Evolutionary conservation across 768 basidiomycete species (phyloP).

Genomic region (Ramaria rubella): DNA sequence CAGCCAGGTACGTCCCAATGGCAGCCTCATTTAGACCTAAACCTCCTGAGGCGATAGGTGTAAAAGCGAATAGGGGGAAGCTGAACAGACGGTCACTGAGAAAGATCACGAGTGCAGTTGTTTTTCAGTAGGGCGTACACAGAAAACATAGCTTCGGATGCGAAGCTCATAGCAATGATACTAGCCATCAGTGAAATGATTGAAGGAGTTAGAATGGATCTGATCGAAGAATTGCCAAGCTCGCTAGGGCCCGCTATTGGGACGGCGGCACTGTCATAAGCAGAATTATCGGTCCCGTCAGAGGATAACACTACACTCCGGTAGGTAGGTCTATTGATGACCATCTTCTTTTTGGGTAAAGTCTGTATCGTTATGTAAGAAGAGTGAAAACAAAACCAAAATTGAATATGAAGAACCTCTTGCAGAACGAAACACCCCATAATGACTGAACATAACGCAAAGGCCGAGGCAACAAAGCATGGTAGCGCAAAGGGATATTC

Average conservation of each 20-base stretch:
- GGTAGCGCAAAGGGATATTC: conserved; percentile 19
- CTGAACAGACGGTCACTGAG: too few relatives aligned
- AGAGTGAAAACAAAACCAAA: too few relatives aligned
- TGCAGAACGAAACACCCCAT: conserved; percentile 16
- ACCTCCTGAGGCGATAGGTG: conserved; percentile 13
- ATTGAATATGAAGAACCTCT: conserved; percentile 13
- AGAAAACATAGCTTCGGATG: conserved; percentile 8
- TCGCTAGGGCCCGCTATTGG: too few relatives aligned
- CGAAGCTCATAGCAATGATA: conserved; percentile 4
- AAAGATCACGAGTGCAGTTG: neutral
- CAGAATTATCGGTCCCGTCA: neutral
- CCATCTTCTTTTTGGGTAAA: neutral
- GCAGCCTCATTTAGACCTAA: conserved; percentile 13
- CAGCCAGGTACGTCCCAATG: conserved; percentile 13
- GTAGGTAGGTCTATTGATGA: neutral
- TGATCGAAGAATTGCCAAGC: neutral
- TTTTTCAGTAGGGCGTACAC: conserved; percentile 6
- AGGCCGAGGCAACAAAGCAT: conserved; percentile 15
- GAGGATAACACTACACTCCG: neutral
- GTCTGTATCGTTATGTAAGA: neutral
- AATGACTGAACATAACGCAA: conserved; percentile 13
- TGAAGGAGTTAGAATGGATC: conserved; percentile 10
- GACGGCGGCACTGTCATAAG: too few relatives aligned
- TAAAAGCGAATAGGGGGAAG: conserved; percentile 13
- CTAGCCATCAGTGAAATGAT: conserved; percentile 11